Conservation (phyloP, 148 eudicot genomes). For the Rhododendron ovatum region DNA sequence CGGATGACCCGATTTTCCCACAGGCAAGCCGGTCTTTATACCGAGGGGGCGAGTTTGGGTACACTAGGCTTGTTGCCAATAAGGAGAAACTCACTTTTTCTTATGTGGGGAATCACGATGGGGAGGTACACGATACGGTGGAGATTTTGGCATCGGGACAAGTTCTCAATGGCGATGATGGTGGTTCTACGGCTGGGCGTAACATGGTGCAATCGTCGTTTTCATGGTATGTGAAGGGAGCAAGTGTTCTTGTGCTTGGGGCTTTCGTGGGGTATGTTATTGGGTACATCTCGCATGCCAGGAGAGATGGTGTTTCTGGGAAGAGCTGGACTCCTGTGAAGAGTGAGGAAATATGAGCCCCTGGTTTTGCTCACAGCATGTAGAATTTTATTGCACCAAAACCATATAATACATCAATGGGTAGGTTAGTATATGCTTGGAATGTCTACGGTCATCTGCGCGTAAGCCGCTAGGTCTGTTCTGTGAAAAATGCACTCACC, state of each 20-base stretch:
- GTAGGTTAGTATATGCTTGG: not conserved
- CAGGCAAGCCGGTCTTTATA: conserved; percentile 67
- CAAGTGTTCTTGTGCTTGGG: conserved; percentile 52
- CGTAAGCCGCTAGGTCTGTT: not conserved
- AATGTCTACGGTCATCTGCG: not conserved
- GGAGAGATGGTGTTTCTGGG: conserved; percentile 28
- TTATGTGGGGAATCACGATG: conserved; percentile 94
- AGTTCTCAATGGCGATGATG: conserved; percentile 44
- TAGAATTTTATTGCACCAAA: not conserved
- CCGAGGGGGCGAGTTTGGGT: conserved; percentile 90
- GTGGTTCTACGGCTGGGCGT: conserved; percentile 13
- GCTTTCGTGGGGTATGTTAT: conserved; percentile 65
- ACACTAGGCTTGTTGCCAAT: conserved; percentile 70
- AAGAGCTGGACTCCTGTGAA: conserved; percentile 65
- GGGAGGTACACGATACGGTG: conserved; percentile 83
- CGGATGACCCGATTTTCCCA: conserved; percentile 58
- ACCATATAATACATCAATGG: not conserved
- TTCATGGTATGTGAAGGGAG: conserved; percentile 48
- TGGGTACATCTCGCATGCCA: conserved; percentile 52
- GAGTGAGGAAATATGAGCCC: conserved; percentile 47
- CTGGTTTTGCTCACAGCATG: not conserved
- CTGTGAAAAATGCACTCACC: not conserved
- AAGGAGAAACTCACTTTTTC: conserved; percentile 76
- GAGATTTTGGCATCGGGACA: conserved; percentile 73
- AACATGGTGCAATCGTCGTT: conserved; percentile 13